A percentile compares a stretch with the other conserved stretches of the same genome.
Evolutionary conservation across 176 grass and related monocot genomes (phyloP).

Genomic region (Carex myosuroides): DNA sequence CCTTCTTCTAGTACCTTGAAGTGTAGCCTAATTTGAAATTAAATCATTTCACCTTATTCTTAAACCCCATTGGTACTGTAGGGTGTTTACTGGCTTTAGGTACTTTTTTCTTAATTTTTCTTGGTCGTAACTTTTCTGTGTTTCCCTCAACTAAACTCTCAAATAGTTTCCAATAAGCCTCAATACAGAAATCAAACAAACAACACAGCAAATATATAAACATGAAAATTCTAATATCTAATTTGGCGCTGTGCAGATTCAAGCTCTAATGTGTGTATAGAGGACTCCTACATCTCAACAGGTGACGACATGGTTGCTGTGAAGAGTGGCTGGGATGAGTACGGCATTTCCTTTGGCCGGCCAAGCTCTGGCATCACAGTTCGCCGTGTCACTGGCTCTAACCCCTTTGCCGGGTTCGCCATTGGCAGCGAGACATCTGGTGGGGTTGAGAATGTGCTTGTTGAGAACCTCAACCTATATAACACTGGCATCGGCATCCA

Average conservation of each 20-base stretch:
- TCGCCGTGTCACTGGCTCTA: slow-evolving; percentile 55
- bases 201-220: not conserved
- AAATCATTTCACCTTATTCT: not conserved
- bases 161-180: not conserved
- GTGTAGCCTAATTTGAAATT: not conserved
- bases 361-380: slow-evolving; percentile 66
- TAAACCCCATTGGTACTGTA: not conserved
- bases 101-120: not conserved
- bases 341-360: slow-evolving; percentile 62
- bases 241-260: slow-evolving; percentile 45
- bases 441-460: slow-evolving; percentile 58
- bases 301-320: slow-evolving; percentile 79
- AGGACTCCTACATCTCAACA: slow-evolving; percentile 85
- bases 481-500: slow-evolving; percentile 60
- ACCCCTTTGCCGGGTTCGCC: slow-evolving; percentile 64
- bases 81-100: not conserved
- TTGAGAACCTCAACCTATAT: slow-evolving; percentile 66
- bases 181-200: not conserved
- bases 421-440: slow-evolving; percentile 79
- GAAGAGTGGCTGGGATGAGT: slow-evolving; percentile 98
- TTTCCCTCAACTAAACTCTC: not conserved
- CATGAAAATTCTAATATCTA: slow-evolving; percentile 2
- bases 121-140: not conserved
- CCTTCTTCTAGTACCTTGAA: not conserved
- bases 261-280: slow-evolving; percentile 76